These are phyloP conservation scores for Delitschia confertaspora DNA, from an alignment of 495 filamentous ascomycete species.

Conservation along the genomic window DNA sequence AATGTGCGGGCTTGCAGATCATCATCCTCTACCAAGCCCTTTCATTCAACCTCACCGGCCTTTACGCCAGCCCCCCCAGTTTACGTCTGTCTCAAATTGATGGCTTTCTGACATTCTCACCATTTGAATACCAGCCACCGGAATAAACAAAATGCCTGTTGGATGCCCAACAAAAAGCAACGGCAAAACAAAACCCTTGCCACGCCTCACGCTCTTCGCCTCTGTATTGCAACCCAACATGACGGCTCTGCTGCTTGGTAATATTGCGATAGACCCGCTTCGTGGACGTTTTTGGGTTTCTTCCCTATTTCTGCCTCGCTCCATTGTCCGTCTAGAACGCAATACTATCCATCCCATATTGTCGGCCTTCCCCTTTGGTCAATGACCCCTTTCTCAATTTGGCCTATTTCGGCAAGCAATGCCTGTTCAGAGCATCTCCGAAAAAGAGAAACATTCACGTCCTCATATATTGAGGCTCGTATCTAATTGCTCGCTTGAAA, in stretches of 20 bases:
- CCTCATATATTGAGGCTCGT: too few species aligned
- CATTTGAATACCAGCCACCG: constrained; percentile 1
- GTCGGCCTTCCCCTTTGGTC: constrained; percentile 1
- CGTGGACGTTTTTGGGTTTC: constrained; percentile 9
- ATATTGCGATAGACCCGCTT: constrained; percentile 17
- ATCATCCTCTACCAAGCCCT: not conserved
- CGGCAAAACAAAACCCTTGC: constrained; percentile 1
- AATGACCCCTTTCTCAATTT: not conserved
- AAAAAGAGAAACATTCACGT: too few species aligned
- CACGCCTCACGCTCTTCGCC: constrained; percentile 8
- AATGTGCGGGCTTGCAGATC: constrained; percentile 23
- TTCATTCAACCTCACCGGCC: constrained; percentile 1
- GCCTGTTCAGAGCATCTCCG: too few species aligned
- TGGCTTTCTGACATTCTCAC: not conserved
- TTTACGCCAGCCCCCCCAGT: not conserved
- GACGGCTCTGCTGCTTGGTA: constrained; percentile 13
- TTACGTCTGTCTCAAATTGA: constrained; percentile 9
- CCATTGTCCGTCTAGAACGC: constrained; percentile 13
- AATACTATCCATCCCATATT: constrained; percentile 8
- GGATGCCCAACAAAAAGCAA: too few species aligned
- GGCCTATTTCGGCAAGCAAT: not conserved
- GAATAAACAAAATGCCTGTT: constrained; percentile 7
- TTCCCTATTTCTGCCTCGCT: constrained; percentile 9
- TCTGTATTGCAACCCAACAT: constrained; percentile 6
- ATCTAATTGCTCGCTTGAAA: too few species aligned